phyloP scores from a whole-genome alignment of 495 filamentous ascomycete genomes.

The Aspergillus ellipticus region DNA sequence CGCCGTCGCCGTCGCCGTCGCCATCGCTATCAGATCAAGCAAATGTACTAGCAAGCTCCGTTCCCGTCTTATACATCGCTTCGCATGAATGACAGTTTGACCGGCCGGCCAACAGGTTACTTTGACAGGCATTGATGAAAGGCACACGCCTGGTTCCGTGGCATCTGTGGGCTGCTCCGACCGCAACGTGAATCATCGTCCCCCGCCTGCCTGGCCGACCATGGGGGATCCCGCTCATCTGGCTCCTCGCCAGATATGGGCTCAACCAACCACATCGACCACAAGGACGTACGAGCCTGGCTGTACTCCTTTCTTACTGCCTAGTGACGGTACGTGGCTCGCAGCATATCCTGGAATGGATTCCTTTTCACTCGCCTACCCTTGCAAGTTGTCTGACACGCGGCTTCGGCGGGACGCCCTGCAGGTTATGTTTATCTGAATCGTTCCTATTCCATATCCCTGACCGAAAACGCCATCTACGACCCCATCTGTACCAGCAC shows the following conservation, averaged over 20 bases:
- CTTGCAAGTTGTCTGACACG: background rate
- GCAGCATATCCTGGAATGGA: background rate
- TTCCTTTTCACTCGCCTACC: background rate
- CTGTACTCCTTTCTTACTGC: slow-evolving; percentile 63
- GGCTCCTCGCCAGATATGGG: slow-evolving; percentile 52
- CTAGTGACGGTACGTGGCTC: slow-evolving; percentile 42
- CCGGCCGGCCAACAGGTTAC: background rate
- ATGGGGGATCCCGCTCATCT: slow-evolving; percentile 38
- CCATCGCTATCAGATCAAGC: no score
- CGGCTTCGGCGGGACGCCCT: background rate
- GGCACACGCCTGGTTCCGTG: slow-evolving; percentile 7
- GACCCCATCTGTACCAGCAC: slow-evolving; percentile 57
- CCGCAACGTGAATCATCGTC: slow-evolving; percentile 19
- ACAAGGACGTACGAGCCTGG: slow-evolving; percentile 36
- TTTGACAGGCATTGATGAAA: slow-evolving; percentile 9
- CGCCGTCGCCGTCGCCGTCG: no score
- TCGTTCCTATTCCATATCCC: slow-evolving; percentile 53
- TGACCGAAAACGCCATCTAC: slow-evolving; percentile 59
- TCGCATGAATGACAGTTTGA: slow-evolving; percentile 14
- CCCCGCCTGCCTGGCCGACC: slow-evolving; percentile 18
- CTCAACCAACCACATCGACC: slow-evolving; percentile 42
- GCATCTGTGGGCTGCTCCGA: slow-evolving; percentile 23
- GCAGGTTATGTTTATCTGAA: slow-evolving; percentile 56
- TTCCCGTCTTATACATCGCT: no score
- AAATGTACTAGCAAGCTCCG: no score